Percentiles rank a stretch among this genome's conserved stretches.
Evolutionary conservation across 2,329 filamentous ascomycete genomes (phyloP).

Genomic region (Cryoendolithus antarcticus): DNA sequence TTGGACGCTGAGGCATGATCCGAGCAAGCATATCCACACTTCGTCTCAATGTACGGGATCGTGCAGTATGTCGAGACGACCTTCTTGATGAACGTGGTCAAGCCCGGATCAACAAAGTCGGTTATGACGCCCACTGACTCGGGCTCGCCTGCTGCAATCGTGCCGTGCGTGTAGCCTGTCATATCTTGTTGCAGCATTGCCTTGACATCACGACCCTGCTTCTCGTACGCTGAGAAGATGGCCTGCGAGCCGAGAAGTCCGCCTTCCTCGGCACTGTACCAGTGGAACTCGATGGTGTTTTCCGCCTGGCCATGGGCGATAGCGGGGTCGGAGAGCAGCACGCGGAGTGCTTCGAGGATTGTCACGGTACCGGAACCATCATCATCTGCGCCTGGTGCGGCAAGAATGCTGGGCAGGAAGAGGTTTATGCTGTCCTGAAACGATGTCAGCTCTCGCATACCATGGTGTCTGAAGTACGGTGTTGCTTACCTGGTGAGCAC

Average conservation of each 20-base stretch:
- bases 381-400: conserved; percentile 88
- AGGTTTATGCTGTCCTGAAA: conserved; percentile 73
- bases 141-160: conserved; percentile 65
- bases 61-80: conserved; percentile 78
- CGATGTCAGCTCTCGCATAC: too few species aligned
- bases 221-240: conserved; percentile 73
- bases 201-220: conserved; percentile 62
- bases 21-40: conserved; percentile 77
- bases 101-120: conserved; percentile 70
- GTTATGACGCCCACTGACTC: conserved; percentile 89
- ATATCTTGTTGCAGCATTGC: conserved; percentile 99
- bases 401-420: conserved; percentile 69
- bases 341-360: conserved; percentile 80
- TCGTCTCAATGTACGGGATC: conserved; percentile 75
- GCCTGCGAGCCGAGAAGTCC: conserved; percentile 80
- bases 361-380: conserved; percentile 62
- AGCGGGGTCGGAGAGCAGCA: conserved; percentile 57
- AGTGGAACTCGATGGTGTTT: conserved; percentile 94
- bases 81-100: conserved; percentile 85
- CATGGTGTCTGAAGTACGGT: conserved; percentile 2
- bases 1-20: conserved; percentile 64
- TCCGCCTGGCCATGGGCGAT: conserved; percentile 56
- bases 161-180: conserved; percentile 79
- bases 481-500: conserved; percentile 48
- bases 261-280: conserved; percentile 86